Base-by-base conservation (phyloP, 805 yeast species). In the Blastobotrys terrestris region DNA sequence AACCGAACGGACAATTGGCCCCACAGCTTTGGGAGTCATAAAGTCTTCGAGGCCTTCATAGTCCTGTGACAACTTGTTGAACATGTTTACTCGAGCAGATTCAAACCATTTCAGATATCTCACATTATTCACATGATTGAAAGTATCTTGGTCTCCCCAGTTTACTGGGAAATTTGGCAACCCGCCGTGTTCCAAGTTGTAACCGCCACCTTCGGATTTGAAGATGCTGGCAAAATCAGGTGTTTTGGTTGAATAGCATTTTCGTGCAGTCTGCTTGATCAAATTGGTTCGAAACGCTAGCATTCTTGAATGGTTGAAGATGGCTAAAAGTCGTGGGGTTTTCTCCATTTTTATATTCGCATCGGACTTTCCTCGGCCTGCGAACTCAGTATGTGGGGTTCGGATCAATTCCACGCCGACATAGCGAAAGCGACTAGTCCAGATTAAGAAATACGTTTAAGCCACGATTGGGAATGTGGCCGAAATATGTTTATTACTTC, bases 81-180 rank as follows among this genome's bases (percentile, higher is more conserved):
- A 60, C 52, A 51, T 48, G 47, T 66, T 63, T 44, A 65, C 65
- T 20, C 69, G 55, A 1, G 67, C 67, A 1, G 63, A 50, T 48
- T 67, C 70, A 48, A 66, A 66, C 65, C 67, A 66, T 40, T 63
- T 63, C 35, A 67, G 55, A 46, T 67, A 67, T 3, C 51, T 55
- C 39, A 63, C 68, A 47, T 67, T 67, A 54, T 67, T 67, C 16
- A 67, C 70, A 43, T 67, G 70, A 39, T 58, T 52, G 56, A 66
- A 65, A 0, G 55, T 44, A 52, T 67, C 70, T 55, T 56, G 16
- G 18, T 44, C 46, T 5, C 46, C 46, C 46, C 46, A 44, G 22
- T 18, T 21, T 14, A 44, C 46, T 5, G 46, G 21, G 21, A 18
- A 21, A 16, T 14, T 16, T 14, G 46, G 46, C 46, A 44, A 14